These are phyloP conservation scores for Cicer arietinum DNA, from an alignment of 306 rosid genomes.

Conservation along the genomic window DNA sequence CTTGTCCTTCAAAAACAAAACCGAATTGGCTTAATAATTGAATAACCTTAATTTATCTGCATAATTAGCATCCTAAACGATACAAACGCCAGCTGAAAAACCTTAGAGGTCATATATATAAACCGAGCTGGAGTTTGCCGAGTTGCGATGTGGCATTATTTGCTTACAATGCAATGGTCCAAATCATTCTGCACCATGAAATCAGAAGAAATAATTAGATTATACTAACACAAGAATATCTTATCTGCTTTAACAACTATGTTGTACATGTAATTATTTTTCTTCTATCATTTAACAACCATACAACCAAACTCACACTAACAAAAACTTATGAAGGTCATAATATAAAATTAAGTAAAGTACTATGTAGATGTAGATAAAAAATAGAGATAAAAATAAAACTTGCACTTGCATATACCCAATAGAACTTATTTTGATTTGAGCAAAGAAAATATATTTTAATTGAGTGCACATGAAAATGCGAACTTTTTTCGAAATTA, in stretches of 20 bases:
- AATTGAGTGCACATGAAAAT: too few relatives aligned
- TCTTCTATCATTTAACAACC: neutral
- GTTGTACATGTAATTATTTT: neutral
- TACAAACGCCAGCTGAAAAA: conserved; percentile 39
- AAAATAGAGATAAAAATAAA: neutral
- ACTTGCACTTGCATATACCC: too few relatives aligned
- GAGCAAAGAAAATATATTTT: too few relatives aligned
- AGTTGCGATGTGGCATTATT: conserved; percentile 41
- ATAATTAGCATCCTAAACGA: conserved; percentile 16
- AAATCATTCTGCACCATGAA: conserved; percentile 33
- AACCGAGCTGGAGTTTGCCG: conserved; percentile 28
- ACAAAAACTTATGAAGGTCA: conserved; percentile 32
- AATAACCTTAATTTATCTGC: conserved; percentile 5
- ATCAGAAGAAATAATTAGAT: conserved; percentile 29
- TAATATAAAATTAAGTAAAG: conserved; percentile 3
- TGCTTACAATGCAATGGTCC: conserved; percentile 28
- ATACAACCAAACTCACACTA: neutral
- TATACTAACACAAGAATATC: conserved; percentile 26
- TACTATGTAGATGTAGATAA: conserved; percentile 7
- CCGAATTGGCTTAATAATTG: conserved; percentile 29
- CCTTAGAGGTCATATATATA: conserved; percentile 14
- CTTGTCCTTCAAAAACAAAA: neutral
- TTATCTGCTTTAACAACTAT: conserved; percentile 22
- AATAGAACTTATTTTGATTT: too few relatives aligned
- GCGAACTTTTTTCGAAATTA: too few relatives aligned